A percentile compares a stretch with the other conserved stretches of the same genome.
Conservation (phyloP, 1,284 basidiomycete species). For the Melampsora larici-populina region DNA sequence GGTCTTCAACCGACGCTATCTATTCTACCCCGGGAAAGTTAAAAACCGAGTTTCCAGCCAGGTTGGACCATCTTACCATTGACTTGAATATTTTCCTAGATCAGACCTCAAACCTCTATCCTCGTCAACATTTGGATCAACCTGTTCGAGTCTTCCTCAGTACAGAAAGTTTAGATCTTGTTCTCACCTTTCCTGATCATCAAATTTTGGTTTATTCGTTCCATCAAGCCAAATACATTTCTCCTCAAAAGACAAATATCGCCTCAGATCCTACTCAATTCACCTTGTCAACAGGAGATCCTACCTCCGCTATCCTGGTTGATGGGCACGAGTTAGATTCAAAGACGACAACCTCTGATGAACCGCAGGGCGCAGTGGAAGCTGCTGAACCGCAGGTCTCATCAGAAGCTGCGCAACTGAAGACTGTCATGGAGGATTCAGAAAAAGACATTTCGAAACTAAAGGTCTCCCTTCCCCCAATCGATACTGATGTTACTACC, state of each 20-base stretch:
- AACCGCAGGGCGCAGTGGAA: no score
- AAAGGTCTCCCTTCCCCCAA: neutral
- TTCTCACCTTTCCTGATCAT: conserved; percentile 21
- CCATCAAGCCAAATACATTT: neutral
- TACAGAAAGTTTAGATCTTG: conserved; percentile 35
- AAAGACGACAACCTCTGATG: no score
- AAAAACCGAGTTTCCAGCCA: conserved; percentile 23
- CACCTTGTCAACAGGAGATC: neutral
- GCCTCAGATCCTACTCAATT: neutral
- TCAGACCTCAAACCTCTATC: neutral
- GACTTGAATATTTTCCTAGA: conserved; percentile 21
- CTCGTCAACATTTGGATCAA: neutral
- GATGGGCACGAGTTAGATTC: no score
- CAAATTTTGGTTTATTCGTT: conserved; percentile 21
- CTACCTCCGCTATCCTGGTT: no score
- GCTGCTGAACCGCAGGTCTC: neutral
- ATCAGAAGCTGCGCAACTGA: neutral
- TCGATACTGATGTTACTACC: neutral
- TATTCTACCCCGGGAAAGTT: conserved; percentile 14
- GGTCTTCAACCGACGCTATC: neutral
- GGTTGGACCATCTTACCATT: conserved; percentile 28
- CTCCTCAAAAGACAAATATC: neutral
- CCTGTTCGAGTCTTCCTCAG: conserved; percentile 24
- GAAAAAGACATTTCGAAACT: neutral
- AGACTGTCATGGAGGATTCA: neutral